Conservation (phyloP, 495 filamentous ascomycete genomes). For the Aspergillus biplanus region DNA sequence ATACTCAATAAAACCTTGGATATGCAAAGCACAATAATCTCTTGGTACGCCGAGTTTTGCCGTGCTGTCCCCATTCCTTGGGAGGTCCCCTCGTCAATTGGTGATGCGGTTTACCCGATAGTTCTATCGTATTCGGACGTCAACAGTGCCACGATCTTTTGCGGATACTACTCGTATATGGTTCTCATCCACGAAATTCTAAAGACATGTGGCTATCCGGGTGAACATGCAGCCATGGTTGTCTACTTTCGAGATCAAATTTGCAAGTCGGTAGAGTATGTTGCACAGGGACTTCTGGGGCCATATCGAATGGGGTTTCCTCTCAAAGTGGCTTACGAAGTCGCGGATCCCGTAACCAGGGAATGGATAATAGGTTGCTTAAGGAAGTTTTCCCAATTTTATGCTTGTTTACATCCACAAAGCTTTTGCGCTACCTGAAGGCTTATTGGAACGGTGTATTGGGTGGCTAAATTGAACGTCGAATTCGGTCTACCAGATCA, state of each 20-base stretch:
- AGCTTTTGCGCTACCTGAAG: slow-evolving; percentile 18
- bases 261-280: slow-evolving; percentile 41
- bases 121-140: slow-evolving; percentile 34
- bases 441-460: too few relatives aligned
- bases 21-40: slow-evolving; percentile 27
- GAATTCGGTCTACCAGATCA: too few relatives aligned
- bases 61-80: slow-evolving; percentile 26
- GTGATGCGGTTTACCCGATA: slow-evolving; percentile 30
- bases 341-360: slow-evolving; percentile 32
- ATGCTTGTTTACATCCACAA: slow-evolving; percentile 31
- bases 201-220: slow-evolving; percentile 30
- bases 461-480: too few relatives aligned
- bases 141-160: slow-evolving; percentile 31
- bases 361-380: slow-evolving; percentile 34
- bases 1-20: slow-evolving; percentile 27
- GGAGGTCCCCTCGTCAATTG: slow-evolving; percentile 26
- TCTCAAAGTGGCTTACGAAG: slow-evolving; percentile 36
- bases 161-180: slow-evolving; percentile 40
- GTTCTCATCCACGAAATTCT: slow-evolving; percentile 37
- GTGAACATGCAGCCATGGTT: slow-evolving; percentile 33
- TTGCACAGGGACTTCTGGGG: slow-evolving; percentile 32
- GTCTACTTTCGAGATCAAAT: slow-evolving; percentile 39
- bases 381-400: slow-evolving; percentile 32
- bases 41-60: slow-evolving; percentile 35
- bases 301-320: slow-evolving; percentile 40